phyloP scores from a whole-genome alignment of 2,329 filamentous ascomycete species.

The Fusarium drepaniforme region DNA sequence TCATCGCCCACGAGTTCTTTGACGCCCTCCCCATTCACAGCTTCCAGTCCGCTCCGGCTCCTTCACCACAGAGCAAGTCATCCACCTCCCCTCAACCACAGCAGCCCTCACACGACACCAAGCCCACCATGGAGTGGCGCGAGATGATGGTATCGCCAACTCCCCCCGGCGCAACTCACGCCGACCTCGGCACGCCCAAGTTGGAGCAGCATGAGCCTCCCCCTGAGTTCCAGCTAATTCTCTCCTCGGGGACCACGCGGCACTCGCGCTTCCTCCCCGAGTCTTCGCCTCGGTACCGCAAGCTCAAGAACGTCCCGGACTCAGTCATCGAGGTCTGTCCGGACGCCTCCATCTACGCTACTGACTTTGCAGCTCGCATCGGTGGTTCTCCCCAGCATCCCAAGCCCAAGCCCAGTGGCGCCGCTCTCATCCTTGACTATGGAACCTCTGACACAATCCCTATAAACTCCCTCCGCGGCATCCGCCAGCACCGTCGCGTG shows the following conservation, averaged over 20 bases:
- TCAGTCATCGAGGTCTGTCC: conserved; percentile 92
- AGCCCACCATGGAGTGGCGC: conserved; percentile 74
- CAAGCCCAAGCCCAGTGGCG: conserved; percentile 78
- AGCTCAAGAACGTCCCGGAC: conserved; percentile 74
- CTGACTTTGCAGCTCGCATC: conserved; percentile 87
- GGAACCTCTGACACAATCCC: conserved; percentile 84
- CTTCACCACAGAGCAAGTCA: conserved; percentile 39
- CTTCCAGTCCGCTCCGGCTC: conserved; percentile 79
- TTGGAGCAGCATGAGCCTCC: conserved; percentile 64
- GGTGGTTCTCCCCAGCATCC: conserved; percentile 71
- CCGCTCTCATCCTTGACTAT: conserved; percentile 96
- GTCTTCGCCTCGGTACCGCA: conserved; percentile 81
- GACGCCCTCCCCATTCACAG: conserved; percentile 96
- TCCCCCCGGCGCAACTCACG: conserved; percentile 65
- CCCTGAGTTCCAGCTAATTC: conserved; percentile 89
- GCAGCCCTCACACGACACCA: conserved; percentile 52
- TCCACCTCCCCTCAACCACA: conserved; percentile 49
- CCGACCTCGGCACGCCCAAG: conserved; percentile 65
- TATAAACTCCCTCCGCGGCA: conserved; percentile 90
- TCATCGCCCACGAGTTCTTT: conserved; percentile 98
- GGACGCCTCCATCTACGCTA: conserved; percentile 82
- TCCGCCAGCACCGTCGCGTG: conserved; percentile 80
- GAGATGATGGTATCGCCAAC: conserved; percentile 83
- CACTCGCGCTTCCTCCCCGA: conserved; percentile 89
- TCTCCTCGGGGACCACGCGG: conserved; percentile 80